A percentile compares a stretch with the other conserved stretches of the same genome.
phyloP scores from a whole-genome alignment of 2,329 filamentous ascomycete species.

The Fusarium sp. region DNA sequence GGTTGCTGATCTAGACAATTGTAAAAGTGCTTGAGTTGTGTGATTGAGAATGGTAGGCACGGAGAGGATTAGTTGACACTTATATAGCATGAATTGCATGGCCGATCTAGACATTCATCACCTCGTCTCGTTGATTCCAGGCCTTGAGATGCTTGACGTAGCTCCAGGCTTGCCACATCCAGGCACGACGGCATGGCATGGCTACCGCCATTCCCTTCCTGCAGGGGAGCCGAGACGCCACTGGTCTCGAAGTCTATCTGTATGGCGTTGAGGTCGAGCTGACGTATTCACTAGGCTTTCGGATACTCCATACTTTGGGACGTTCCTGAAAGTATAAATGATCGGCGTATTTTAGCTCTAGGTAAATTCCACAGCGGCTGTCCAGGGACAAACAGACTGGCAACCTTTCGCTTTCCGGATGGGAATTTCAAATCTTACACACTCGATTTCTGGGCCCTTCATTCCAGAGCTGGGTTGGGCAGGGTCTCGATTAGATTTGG shows the following conservation, averaged over 20 bases:
- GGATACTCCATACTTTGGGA: background rate
- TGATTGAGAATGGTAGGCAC: background rate
- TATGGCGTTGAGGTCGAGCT: background rate
- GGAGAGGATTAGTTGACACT: background rate
- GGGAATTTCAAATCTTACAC: background rate
- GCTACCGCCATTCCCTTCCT: constrained; percentile 8
- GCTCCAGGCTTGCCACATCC: background rate
- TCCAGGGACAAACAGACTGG: background rate
- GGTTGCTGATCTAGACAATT: background rate
- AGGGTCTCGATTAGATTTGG: constrained; percentile 7
- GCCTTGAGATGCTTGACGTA: constrained; percentile 11
- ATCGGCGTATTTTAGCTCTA: background rate
- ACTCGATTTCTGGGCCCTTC: background rate
- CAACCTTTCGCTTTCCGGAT: constrained; percentile 13
- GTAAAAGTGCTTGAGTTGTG: background rate
- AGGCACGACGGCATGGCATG: constrained; percentile 10
- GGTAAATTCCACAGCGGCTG: constrained; percentile 9
- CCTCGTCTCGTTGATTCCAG: background rate
- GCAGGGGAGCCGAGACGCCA: constrained; percentile 1
- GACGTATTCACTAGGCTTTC: background rate
- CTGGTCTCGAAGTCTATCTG: constrained; percentile 11
- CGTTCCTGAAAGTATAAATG: constrained; percentile 11
- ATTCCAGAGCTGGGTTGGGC: constrained; percentile 6
- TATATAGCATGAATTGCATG: background rate
- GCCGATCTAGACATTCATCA: too few species aligned